phyloP scores from a whole-genome alignment of 129 eudicot species.

The Chrysanthemum lavandulifolium region DNA sequence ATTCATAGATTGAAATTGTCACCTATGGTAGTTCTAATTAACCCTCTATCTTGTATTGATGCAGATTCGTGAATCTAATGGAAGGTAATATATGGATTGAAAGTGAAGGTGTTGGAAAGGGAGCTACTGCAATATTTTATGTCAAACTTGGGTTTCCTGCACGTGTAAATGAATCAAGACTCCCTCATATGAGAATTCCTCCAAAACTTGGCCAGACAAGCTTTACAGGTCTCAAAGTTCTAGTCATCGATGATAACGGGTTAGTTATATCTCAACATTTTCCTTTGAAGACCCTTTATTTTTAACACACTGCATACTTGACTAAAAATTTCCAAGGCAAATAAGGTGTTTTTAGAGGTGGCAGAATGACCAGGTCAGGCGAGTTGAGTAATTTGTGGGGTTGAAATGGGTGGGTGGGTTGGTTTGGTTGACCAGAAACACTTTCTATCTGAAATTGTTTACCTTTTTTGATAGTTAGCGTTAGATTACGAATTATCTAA shows the following conservation, averaged over 20 bases:
- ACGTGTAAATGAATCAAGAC: conserved; percentile 46
- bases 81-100: conserved; percentile 91
- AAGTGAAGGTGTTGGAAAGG: conserved; percentile 96
- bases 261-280: conserved; percentile 31
- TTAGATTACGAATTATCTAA: too few relatives aligned
- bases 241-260: conserved; percentile 84
- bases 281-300: not conserved
- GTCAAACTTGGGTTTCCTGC: conserved; percentile 76
- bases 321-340: too few relatives aligned
- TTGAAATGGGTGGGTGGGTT: too few relatives aligned
- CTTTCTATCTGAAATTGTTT: too few relatives aligned
- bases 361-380: too few relatives aligned
- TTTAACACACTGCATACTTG: not conserved
- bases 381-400: too few relatives aligned
- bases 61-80: conserved; percentile 93
- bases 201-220: conserved; percentile 46
- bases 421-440: too few relatives aligned
- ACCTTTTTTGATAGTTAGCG: too few relatives aligned
- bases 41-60: not conserved
- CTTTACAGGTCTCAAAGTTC: conserved; percentile 76
- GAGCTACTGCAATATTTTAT: conserved; percentile 64
- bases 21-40: not conserved
- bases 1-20: too few relatives aligned
- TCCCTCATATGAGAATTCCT: conserved; percentile 38
- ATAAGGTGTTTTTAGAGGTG: too few relatives aligned